Evolutionary conservation across 768 basidiomycete genomes (phyloP).

Genomic region (Guyanaporus albipodus): DNA sequence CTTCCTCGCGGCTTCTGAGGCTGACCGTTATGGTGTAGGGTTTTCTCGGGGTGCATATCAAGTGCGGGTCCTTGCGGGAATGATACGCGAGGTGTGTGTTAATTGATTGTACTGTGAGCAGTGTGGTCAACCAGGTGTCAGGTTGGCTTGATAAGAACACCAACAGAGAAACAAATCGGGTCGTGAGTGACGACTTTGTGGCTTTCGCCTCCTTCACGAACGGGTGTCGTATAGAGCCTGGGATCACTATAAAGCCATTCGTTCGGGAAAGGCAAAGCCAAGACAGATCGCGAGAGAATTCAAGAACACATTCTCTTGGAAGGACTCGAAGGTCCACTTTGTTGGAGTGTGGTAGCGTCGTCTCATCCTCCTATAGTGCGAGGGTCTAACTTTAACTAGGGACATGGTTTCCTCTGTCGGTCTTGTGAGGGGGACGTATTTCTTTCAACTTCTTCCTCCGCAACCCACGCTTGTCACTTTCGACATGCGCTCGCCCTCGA

Average conservation of each 20-base stretch:
- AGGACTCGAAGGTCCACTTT: slow-evolving; percentile 27
- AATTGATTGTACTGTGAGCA: not conserved
- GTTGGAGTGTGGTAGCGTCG: slow-evolving; percentile 32
- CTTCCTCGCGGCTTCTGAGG: not conserved
- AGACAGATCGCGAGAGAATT: slow-evolving; percentile 23
- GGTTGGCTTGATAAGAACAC: slow-evolving; percentile 4
- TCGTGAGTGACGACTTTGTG: slow-evolving; percentile 5
- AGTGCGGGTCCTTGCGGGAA: slow-evolving; percentile 34
- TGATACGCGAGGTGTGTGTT: slow-evolving; percentile 33
- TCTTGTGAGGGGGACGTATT: slow-evolving; percentile 1
- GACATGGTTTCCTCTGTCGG: slow-evolving; percentile 14
- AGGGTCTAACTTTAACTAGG: not conserved
- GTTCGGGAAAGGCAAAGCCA: slow-evolving; percentile 3
- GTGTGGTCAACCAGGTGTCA: no score
- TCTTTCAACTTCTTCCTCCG: slow-evolving; percentile 4
- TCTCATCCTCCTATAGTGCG: not conserved
- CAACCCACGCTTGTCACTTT: slow-evolving; percentile 9
- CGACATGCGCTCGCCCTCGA: slow-evolving; percentile 15
- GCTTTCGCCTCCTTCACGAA: not conserved
- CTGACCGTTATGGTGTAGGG: slow-evolving; percentile 18
- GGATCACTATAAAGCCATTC: slow-evolving; percentile 1
- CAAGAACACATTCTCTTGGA: slow-evolving; percentile 35
- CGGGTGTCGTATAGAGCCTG: slow-evolving; percentile 5
- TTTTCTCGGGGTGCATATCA: slow-evolving; percentile 44
- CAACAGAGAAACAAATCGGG: slow-evolving; percentile 13